Evolutionary conservation across 805 yeast genomes (phyloP).

Genomic region (Starmerella geochares): DNA sequence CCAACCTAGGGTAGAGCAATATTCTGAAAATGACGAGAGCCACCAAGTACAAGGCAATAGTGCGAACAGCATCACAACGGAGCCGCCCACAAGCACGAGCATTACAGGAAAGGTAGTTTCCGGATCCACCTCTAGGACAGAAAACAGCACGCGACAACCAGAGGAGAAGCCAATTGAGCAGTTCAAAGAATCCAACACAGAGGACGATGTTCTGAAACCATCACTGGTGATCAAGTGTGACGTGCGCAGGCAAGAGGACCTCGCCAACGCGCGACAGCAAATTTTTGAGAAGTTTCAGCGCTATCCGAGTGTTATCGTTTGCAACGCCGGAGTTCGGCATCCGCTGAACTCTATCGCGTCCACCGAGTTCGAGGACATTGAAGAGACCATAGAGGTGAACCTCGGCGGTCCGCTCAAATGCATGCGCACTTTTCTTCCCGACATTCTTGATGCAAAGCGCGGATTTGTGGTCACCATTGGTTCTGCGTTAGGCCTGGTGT

Average conservation of each 20-base stretch:
- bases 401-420: conserved; percentile 60
- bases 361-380: conserved; percentile 48
- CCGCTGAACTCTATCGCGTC: conserved; percentile 32
- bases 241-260: conserved; percentile 44
- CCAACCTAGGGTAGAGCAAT: too few species aligned
- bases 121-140: too few species aligned
- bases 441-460: conserved; percentile 48
- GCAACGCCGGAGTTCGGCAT: conserved; percentile 66
- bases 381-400: conserved; percentile 54
- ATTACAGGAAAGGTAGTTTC: too few species aligned
- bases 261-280: conserved; percentile 34
- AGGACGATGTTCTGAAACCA: conserved; percentile 8
- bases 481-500: conserved; percentile 72
- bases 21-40: too few species aligned
- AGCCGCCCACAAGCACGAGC: too few species aligned
- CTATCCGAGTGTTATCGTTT: conserved; percentile 54
- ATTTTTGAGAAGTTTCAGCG: conserved; percentile 45
- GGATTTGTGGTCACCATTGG: conserved; percentile 77
- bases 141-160: not conserved
- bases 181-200: not conserved
- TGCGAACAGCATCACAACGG: too few species aligned
- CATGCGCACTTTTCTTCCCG: conserved; percentile 60
- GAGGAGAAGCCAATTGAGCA: not conserved
- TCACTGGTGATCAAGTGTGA: conserved; percentile 44
- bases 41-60: too few species aligned